Percentiles rank a stretch among this genome's conserved stretches.
Conservation (phyloP, 768 basidiomycete genomes). For the Calocybe gangraenosa region DNA sequence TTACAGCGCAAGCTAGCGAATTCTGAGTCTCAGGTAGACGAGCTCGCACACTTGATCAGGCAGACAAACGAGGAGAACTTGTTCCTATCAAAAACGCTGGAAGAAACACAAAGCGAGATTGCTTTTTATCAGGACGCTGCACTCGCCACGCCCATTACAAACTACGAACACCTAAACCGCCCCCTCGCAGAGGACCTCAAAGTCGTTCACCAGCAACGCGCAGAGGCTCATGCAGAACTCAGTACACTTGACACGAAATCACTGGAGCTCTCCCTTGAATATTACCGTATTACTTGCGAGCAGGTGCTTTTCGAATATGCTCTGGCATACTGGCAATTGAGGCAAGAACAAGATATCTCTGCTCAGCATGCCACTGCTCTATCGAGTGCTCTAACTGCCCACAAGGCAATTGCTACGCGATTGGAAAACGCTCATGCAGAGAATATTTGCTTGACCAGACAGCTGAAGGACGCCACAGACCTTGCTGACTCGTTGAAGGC, state of each 20-base stretch:
- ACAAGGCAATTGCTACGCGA: constrained; percentile 37
- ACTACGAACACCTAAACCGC: background rate
- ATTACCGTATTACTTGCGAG: constrained; percentile 32
- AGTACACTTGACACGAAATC: constrained; percentile 11
- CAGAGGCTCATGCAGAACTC: constrained; percentile 3
- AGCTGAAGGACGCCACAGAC: constrained; percentile 20
- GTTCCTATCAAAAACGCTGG: constrained; percentile 33
- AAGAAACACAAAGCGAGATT: constrained; percentile 30
- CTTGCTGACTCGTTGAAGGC: constrained; percentile 16
- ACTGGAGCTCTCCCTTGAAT: constrained; percentile 22
- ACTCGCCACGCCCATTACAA: background rate
- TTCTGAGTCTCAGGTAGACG: constrained; percentile 61
- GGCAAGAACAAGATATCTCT: constrained; percentile 22
- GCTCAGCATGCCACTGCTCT: constrained; percentile 34
- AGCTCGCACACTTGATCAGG: constrained; percentile 60
- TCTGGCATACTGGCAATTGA: constrained; percentile 24
- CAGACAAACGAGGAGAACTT: constrained; percentile 49
- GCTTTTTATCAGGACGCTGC: constrained; percentile 17
- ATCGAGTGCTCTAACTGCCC: constrained; percentile 33
- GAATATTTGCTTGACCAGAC: constrained; percentile 16
- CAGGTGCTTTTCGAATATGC: constrained; percentile 30
- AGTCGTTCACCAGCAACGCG: constrained; percentile 8
- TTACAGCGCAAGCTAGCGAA: constrained; percentile 68
- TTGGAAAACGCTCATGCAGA: constrained; percentile 38
- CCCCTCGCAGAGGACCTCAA: constrained; percentile 1